phyloP scores from a whole-genome alignment of 2,329 filamentous ascomycete species.

The Colletotrichum godetiae region DNA sequence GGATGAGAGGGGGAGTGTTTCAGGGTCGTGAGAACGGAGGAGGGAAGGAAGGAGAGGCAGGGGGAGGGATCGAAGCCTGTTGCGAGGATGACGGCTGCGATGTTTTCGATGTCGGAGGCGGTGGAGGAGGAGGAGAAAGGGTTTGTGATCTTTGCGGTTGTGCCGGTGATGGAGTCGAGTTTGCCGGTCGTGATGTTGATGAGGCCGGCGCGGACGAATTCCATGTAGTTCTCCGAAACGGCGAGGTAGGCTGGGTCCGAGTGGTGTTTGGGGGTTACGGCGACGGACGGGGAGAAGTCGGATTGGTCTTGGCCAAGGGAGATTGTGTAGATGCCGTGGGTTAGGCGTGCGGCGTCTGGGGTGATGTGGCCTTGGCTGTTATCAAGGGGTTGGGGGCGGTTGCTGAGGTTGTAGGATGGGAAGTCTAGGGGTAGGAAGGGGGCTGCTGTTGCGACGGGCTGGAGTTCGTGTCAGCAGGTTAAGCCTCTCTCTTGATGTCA shows the following conservation, averaged over 20 bases:
- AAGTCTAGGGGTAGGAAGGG: constrained; percentile 81
- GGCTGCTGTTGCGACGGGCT: constrained; percentile 61
- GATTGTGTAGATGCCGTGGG: constrained; percentile 62
- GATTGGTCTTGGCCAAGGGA: constrained; percentile 66
- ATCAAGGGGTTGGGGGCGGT: constrained; percentile 67
- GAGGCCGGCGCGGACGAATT: constrained; percentile 76
- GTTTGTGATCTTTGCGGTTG: constrained; percentile 49
- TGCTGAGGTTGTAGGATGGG: constrained; percentile 75
- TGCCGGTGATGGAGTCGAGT: constrained; percentile 49
- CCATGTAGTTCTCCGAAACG: constrained; percentile 77
- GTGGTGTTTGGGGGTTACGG: constrained; percentile 51
- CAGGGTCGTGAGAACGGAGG: constrained; percentile 65
- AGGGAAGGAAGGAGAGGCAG: constrained; percentile 73
- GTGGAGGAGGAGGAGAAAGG: constrained; percentile 37
- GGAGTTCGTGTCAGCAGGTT: constrained; percentile 40
- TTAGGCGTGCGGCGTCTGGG: constrained; percentile 63
- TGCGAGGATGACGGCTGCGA: constrained; percentile 77
- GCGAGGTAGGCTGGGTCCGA: constrained; percentile 72
- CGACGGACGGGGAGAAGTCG: constrained; percentile 53
- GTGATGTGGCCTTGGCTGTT: constrained; percentile 75
- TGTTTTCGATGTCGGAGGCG: constrained; percentile 55
- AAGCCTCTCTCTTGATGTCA: background rate
- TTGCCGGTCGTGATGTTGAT: constrained; percentile 65
- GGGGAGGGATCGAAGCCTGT: constrained; percentile 78
- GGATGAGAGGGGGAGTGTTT: constrained; percentile 65